Evolutionary conservation across 192 early-diverging fungal species (phyloP).

Genomic region (Lunasporangiospora selenospora): DNA sequence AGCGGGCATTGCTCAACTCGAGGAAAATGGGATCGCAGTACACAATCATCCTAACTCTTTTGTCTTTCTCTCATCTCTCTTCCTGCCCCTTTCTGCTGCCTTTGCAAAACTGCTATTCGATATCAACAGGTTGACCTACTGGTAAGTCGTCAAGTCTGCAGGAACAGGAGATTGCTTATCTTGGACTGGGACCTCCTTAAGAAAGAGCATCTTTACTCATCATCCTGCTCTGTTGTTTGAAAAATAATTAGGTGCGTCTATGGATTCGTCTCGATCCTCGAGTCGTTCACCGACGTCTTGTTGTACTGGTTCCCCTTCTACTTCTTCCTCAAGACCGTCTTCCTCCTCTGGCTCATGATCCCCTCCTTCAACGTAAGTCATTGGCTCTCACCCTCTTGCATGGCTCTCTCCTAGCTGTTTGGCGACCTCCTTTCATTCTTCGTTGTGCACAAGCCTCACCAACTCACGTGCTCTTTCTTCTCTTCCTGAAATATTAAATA

Average conservation of each 20-base stretch:
- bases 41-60: too few relatives aligned
- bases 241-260: constrained; percentile 77
- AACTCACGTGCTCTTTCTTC: too few relatives aligned
- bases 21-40: too few relatives aligned
- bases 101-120: neutral
- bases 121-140: constrained; percentile 1
- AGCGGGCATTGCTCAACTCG: neutral
- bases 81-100: too few relatives aligned
- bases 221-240: neutral
- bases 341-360: constrained; percentile 86
- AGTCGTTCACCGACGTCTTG: constrained; percentile 91
- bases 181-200: neutral
- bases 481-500: constrained; percentile 8
- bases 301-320: constrained; percentile 97
- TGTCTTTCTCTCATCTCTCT: too few relatives aligned
- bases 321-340: constrained; percentile 89
- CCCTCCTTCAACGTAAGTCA: constrained; percentile 68
- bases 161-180: constrained; percentile 6
- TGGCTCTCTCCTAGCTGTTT: constrained; percentile 7
- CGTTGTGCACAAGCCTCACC: too few relatives aligned
- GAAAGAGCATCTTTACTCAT: neutral
- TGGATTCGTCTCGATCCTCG: constrained; percentile 84
- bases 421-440: constrained; percentile 4
- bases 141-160: neutral
- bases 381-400: constrained; percentile 3